phyloP scores from a whole-genome alignment of 495 filamentous ascomycete genomes.

The Hyaloscypha hepaticicola region DNA sequence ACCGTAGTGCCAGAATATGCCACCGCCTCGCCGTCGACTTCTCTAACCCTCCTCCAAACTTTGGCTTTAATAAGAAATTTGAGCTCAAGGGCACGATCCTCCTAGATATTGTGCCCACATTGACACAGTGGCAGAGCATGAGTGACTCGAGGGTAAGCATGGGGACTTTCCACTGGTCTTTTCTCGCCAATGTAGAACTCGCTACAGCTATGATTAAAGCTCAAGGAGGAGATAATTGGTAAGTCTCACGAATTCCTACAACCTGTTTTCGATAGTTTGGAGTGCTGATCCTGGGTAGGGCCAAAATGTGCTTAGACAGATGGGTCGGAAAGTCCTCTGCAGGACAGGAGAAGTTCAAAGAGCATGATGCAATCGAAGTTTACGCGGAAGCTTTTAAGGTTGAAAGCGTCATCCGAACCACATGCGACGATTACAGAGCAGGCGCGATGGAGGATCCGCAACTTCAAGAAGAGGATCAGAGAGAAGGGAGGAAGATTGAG shows the following conservation, averaged over 20 bases:
- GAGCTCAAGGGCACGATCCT: slow-evolving; percentile 37
- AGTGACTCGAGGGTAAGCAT: slow-evolving; percentile 29
- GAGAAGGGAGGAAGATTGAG: slow-evolving; percentile 43
- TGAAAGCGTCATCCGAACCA: slow-evolving; percentile 37
- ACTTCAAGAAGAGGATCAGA: slow-evolving; percentile 45
- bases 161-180: slow-evolving; percentile 49
- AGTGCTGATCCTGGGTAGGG: no score
- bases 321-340: slow-evolving; percentile 32
- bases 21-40: slow-evolving; percentile 44
- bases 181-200: slow-evolving; percentile 47
- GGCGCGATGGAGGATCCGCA: slow-evolving; percentile 42
- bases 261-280: no score
- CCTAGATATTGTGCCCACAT: slow-evolving; percentile 50
- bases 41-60: slow-evolving; percentile 8
- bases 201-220: slow-evolving; percentile 45
- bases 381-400: slow-evolving; percentile 43
- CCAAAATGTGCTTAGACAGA: slow-evolving; percentile 31
- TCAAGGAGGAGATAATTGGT: slow-evolving; percentile 42
- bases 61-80: no score
- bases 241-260: no score
- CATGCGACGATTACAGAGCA: slow-evolving; percentile 48
- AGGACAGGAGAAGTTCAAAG: slow-evolving; percentile 17
- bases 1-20: slow-evolving; percentile 47
- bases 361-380: slow-evolving; percentile 35
- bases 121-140: slow-evolving; percentile 40